Percentiles rank a stretch among this genome's conserved stretches.
Evolutionary conservation across 768 basidiomycete species (phyloP).

Genomic region (Coprinopsis strossmayeri): DNA sequence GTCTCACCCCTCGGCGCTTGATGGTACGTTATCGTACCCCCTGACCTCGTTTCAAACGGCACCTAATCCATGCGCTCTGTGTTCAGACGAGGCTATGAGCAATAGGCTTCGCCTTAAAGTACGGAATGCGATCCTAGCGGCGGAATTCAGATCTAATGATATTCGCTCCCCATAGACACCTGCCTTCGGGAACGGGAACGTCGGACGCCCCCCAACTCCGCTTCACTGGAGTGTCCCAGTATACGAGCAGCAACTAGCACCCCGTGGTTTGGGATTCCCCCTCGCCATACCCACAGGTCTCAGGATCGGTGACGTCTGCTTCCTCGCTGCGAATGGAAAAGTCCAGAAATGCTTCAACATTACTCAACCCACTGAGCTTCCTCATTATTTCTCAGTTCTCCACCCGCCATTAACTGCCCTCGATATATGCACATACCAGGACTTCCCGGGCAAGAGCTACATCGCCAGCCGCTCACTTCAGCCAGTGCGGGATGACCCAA

Average conservation of each 20-base stretch:
- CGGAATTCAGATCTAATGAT: not conserved
- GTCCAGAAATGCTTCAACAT: slow-evolving; percentile 9
- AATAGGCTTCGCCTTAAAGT: not conserved
- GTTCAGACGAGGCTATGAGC: not conserved
- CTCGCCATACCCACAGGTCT: slow-evolving; percentile 2
- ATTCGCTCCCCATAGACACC: not conserved
- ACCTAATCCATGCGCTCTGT: not conserved
- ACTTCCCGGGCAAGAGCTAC: slow-evolving; percentile 2
- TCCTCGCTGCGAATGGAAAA: not conserved
- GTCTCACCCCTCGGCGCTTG: not conserved
- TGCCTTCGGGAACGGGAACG: not conserved
- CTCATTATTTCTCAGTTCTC: slow-evolving; percentile 7
- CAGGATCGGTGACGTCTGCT: slow-evolving; percentile 6
- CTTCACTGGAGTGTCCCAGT: slow-evolving; percentile 1
- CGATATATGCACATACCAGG: slow-evolving; percentile 5
- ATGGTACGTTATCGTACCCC: not conserved
- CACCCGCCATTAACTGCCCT: not conserved
- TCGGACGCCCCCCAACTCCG: not conserved
- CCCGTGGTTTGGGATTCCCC: slow-evolving; percentile 2
- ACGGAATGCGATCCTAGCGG: not conserved
- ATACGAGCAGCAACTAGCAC: slow-evolving; percentile 2
- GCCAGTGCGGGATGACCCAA: not conserved
- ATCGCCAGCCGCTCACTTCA: slow-evolving; percentile 3
- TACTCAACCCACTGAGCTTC: slow-evolving; percentile 2
- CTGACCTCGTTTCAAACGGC: not conserved